Percentiles rank a stretch among this genome's conserved stretches.
These are phyloP conservation scores for Diaporthe velutina DNA, from an alignment of 2,329 filamentous ascomycete genomes.

Conservation along the genomic window DNA sequence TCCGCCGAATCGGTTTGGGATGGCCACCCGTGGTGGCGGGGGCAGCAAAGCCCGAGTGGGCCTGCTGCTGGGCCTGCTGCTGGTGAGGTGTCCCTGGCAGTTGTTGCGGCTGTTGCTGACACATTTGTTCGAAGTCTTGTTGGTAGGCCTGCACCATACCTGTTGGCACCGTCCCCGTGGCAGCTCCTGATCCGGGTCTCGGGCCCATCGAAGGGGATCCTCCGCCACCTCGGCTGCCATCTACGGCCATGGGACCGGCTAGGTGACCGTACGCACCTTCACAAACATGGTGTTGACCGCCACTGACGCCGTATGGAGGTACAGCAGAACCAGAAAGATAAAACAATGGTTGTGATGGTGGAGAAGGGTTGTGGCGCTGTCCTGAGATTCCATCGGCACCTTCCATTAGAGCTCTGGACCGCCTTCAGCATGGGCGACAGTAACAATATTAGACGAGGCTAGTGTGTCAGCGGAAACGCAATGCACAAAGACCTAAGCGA, in stretches of 20 bases:
- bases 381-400: conserved; percentile 16
- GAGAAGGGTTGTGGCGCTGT: conserved; percentile 6
- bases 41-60: neutral
- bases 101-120: neutral
- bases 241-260: conserved; percentile 4
- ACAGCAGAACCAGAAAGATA: neutral
- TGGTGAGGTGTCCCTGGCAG: conserved; percentile 6
- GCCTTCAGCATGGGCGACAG: neutral
- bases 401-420: conserved; percentile 24
- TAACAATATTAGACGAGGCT: neutral
- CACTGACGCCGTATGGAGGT: neutral
- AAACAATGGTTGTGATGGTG: conserved; percentile 12
- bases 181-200: neutral
- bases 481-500: conserved; percentile 19
- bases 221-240: neutral
- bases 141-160: conserved; percentile 6
- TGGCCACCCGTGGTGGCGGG: conserved; percentile 8
- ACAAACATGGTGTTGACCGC: neutral
- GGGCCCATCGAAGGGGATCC: neutral
- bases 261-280: conserved; percentile 9
- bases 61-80: conserved; percentile 25
- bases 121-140: conserved; percentile 2
- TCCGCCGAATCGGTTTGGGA: conserved; percentile 64
- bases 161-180: neutral
- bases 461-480: conserved; percentile 2